Conservation (phyloP, 2,329 filamentous ascomycete species). For the Ustulina deusta region DNA sequence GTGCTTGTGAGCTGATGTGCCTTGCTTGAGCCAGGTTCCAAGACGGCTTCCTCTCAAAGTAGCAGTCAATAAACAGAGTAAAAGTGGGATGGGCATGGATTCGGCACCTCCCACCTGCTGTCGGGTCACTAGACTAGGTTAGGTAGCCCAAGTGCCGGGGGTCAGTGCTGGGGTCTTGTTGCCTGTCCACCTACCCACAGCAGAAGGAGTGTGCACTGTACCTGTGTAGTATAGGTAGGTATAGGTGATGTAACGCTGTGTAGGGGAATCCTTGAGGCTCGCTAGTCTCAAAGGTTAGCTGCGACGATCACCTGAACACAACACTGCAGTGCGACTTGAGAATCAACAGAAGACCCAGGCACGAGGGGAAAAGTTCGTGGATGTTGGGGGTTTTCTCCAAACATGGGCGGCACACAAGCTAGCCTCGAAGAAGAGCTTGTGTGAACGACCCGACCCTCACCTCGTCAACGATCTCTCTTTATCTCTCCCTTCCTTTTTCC, state of each 20-base stretch:
- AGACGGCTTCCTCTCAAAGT: slow-evolving; percentile 32
- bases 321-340: slow-evolving; percentile 32
- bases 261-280: slow-evolving; percentile 37
- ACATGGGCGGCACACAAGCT: slow-evolving; percentile 1
- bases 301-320: slow-evolving; percentile 39
- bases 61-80: slow-evolving; percentile 25
- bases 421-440: slow-evolving; percentile 25
- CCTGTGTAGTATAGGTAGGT: background rate
- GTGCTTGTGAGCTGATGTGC: slow-evolving; percentile 23
- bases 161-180: background rate
- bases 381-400: slow-evolving; percentile 21
- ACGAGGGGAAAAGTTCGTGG: slow-evolving; percentile 29
- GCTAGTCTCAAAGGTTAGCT: slow-evolving; percentile 39
- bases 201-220: background rate
- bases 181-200: background rate
- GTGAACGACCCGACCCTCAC: slow-evolving; percentile 15
- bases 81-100: slow-evolving; percentile 26
- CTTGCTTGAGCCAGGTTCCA: slow-evolving; percentile 27
- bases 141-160: slow-evolving; percentile 14
- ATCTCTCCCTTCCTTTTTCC: background rate
- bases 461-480: background rate
- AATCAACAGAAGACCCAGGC: slow-evolving; percentile 36
- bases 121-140: slow-evolving; percentile 22
- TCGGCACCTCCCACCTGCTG: background rate
- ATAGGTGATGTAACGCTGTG: slow-evolving; percentile 31